Base-by-base conservation (phyloP, 2,329 filamentous ascomycete species). In the Didymellaceae sp. region DNA sequence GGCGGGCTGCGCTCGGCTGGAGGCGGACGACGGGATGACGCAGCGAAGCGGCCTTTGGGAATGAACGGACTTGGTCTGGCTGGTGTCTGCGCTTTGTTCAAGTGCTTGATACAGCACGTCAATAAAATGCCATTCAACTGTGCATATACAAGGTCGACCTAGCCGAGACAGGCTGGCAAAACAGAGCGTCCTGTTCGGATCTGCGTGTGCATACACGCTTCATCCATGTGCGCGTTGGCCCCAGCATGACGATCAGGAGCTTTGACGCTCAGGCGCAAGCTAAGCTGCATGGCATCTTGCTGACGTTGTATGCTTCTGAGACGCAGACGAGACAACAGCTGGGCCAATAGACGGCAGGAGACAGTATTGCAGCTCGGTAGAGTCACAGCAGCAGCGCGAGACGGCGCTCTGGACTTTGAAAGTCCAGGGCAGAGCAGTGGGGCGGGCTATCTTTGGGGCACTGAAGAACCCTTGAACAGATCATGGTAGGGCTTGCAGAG, bases 251-350 rank as follows among this genome's bases (percentile, higher is more conserved):
- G 58, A 63, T 59, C 61, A 56, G 54, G 53, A 57, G 61, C 57
- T 61, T 63, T 54, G 66, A 63, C 60, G 57, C 56, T 53, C 51
- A 52, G 51, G 54, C 57, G 54, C 20, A 38, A 46, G 38, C 30
- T 52, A 51, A 44, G 49, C 49, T 53, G 58, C 57, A 63, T 60
- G 58, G 61, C 58, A 60, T 56, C 35, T 45, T 38, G 62, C 65
- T 66, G 59, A 65, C 58, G 63, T 58, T 56, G 61, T 59, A 54
- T 52, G 47, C 35, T 37, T 54, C 60, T 68, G 65, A 70, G 66
- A 71, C 67, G 62, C 46, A 54, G 54, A 52, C 65, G 64, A 70
- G 65, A 70, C 68, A 55, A 39, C 39, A 47, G 51, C 43, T 59
- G 47, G 44, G 61, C 67, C 63, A 69, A 69, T 67, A 20, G 54